A percentile compares a stretch with the other conserved stretches of the same genome.
Conservation (phyloP, 495 filamentous ascomycete genomes). For the Penicillium argentinense region DNA sequence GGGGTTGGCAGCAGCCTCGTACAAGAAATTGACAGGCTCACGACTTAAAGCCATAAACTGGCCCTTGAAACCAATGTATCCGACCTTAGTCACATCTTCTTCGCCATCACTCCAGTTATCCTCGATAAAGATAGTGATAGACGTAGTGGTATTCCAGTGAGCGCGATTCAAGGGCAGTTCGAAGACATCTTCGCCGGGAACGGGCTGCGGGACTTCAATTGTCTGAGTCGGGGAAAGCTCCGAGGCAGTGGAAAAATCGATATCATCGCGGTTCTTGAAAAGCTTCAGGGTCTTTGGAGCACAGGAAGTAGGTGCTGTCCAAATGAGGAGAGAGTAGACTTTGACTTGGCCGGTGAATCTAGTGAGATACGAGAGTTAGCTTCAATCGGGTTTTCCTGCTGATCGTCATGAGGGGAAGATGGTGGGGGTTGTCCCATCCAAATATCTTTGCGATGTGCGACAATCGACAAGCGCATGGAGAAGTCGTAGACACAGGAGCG, state of each 20-base stretch:
- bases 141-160: slow-evolving; percentile 78
- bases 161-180: slow-evolving; percentile 84
- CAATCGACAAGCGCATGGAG: too few relatives aligned
- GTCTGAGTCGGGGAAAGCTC: slow-evolving; percentile 72
- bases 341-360: slow-evolving; percentile 95
- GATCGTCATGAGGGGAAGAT: slow-evolving; percentile 23
- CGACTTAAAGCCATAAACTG: slow-evolving; percentile 83
- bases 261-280: slow-evolving; percentile 78
- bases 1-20: slow-evolving; percentile 92
- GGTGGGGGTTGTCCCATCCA: too few relatives aligned
- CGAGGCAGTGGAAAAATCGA: slow-evolving; percentile 77
- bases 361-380: slow-evolving; percentile 6
- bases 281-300: slow-evolving; percentile 84
- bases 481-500: too few relatives aligned
- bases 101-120: slow-evolving; percentile 61
- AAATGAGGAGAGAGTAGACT: slow-evolving; percentile 82
- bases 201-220: slow-evolving; percentile 73
- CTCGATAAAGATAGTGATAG: slow-evolving; percentile 79
- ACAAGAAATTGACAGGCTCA: slow-evolving; percentile 81
- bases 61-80: slow-evolving; percentile 89
- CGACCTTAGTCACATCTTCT: slow-evolving; percentile 74
- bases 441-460: too few relatives aligned
- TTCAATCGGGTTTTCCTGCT: slow-evolving; percentile 11
- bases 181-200: slow-evolving; percentile 64
- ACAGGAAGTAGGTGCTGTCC: slow-evolving; percentile 64